A percentile compares a stretch with the other conserved stretches of the same genome.
phyloP scores from a whole-genome alignment of 768 basidiomycete genomes.

The Suillus alpinus region DNA sequence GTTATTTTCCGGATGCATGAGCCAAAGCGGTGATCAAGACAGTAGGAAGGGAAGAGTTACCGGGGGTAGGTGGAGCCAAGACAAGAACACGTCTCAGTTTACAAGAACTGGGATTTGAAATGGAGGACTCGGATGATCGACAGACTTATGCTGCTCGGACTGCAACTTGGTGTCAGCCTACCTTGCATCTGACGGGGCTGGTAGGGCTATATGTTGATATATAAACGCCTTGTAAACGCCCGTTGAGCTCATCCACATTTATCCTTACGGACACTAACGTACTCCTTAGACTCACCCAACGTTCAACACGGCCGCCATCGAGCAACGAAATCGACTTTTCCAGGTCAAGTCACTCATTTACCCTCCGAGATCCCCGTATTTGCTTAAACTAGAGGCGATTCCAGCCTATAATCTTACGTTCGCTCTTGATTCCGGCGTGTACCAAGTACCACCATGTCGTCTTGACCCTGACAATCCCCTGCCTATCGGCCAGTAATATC shows the following conservation, averaged over 20 bases:
- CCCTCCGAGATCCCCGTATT: neutral
- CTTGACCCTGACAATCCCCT: neutral
- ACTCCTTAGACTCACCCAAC: neutral
- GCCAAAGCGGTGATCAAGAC: neutral
- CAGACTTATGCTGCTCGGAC: neutral
- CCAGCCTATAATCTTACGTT: neutral
- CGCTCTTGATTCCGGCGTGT: neutral
- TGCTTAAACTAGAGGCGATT: neutral
- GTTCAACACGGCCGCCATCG: neutral
- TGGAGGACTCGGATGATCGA: neutral
- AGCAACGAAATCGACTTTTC: neutral
- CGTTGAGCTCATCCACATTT: neutral
- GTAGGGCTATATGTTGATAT: neutral
- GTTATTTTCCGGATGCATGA: neutral
- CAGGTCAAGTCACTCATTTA: neutral
- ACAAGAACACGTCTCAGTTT: constrained; percentile 4
- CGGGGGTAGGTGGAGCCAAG: neutral
- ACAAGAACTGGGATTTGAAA: constrained; percentile 2
- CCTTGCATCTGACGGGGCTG: neutral
- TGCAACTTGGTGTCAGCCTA: neutral
- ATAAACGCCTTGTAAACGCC: neutral
- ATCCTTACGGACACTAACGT: neutral
- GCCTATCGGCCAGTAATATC: too few species aligned
- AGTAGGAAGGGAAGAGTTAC: neutral
- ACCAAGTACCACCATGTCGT: neutral